A percentile compares a stretch with the other conserved stretches of the same genome.
These are phyloP conservation scores for Cordyceps farinosa DNA, from an alignment of 2,329 filamentous ascomycete genomes.

Conservation along the genomic window DNA sequence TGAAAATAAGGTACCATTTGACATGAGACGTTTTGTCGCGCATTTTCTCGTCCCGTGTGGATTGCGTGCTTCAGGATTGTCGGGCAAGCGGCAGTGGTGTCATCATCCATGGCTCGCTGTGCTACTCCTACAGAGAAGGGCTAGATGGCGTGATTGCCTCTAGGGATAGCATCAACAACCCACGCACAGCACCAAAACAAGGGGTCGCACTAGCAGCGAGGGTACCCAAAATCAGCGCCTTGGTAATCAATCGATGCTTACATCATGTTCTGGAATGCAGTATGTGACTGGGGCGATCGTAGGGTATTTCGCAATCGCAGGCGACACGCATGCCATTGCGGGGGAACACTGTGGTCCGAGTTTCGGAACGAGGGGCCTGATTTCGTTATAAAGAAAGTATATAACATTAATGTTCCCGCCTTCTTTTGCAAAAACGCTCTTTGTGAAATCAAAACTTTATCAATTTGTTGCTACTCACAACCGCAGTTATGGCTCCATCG, in stretches of 20 bases:
- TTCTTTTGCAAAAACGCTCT: background rate
- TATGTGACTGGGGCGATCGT: background rate
- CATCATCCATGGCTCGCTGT: background rate
- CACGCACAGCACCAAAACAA: background rate
- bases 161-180: slow-evolving; percentile 16
- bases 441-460: background rate
- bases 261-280: background rate
- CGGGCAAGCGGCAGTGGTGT: background rate
- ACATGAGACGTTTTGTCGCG: background rate
- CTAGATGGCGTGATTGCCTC: slow-evolving; percentile 17
- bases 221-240: background rate
- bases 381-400: background rate
- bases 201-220: background rate
- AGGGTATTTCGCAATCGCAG: slow-evolving; percentile 14
- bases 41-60: background rate
- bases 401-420: background rate
- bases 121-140: background rate
- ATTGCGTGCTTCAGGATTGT: slow-evolving; percentile 10
- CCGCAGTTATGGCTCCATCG: slow-evolving; percentile 16
- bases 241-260: background rate
- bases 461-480: background rate
- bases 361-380: background rate
- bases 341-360: slow-evolving; percentile 7
- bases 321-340: slow-evolving; percentile 15
- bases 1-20: background rate